Percentiles rank a stretch among this genome's conserved stretches.
These are phyloP conservation scores for Phymatotrichopsis omnivora DNA, from an alignment of 2,329 filamentous ascomycete genomes.

Conservation along the genomic window DNA sequence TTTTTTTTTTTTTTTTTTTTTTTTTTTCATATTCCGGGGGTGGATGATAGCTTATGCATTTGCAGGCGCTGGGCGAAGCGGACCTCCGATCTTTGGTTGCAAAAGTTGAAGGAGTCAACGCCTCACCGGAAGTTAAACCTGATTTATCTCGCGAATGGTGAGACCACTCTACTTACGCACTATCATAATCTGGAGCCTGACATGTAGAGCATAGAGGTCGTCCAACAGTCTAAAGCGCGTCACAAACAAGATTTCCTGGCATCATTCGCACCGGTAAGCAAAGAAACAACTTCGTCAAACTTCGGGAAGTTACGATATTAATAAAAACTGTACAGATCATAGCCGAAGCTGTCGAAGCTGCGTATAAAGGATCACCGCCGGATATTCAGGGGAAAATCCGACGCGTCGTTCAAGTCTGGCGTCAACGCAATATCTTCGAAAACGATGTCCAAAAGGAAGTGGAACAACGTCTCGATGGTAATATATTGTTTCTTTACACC, in stretches of 20 bases:
- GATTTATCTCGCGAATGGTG: slow-evolving; percentile 93
- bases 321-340: slow-evolving; percentile 47
- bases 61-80: slow-evolving; percentile 78
- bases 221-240: slow-evolving; percentile 88
- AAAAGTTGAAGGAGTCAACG: slow-evolving; percentile 76
- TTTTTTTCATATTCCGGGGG: neutral
- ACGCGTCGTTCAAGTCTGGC: slow-evolving; percentile 91
- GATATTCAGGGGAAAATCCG: slow-evolving; percentile 83
- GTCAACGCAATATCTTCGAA: slow-evolving; percentile 76
- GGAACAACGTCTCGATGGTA: slow-evolving; percentile 70
- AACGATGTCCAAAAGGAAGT: slow-evolving; percentile 66
- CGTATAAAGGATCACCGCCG: slow-evolving; percentile 77
- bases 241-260: slow-evolving; percentile 86
- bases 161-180: neutral
- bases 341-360: slow-evolving; percentile 77
- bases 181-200: slow-evolving; percentile 1
- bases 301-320: neutral
- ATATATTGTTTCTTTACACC: slow-evolving; percentile 26
- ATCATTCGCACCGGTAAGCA: slow-evolving; percentile 66
- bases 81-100: slow-evolving; percentile 84
- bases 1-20: neutral
- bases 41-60: neutral
- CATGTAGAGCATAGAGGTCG: slow-evolving; percentile 56
- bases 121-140: slow-evolving; percentile 79
- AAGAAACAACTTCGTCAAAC: neutral